Evolutionary conservation across 495 filamentous ascomycete genomes (phyloP).

Genomic region (Penicilliopsis zonata): DNA sequence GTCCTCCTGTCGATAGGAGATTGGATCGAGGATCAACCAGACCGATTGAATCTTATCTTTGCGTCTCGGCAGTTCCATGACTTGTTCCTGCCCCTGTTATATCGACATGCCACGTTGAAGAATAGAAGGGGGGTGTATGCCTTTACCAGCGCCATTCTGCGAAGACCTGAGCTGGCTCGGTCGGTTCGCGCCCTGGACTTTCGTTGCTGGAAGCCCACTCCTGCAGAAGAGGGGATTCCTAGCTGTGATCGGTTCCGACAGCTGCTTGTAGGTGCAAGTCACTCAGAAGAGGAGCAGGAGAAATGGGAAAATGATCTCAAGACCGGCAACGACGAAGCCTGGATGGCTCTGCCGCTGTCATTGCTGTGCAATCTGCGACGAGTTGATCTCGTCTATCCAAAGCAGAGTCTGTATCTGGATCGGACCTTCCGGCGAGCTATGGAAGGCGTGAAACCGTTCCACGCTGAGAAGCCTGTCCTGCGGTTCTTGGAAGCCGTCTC

Average conservation of each 20-base stretch:
- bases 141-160: conserved; percentile 12
- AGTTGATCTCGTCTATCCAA: conserved; percentile 13
- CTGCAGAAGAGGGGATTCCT: conserved; percentile 3
- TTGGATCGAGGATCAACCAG: conserved; percentile 12
- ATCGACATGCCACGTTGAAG: conserved; percentile 10
- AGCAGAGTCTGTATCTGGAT: conserved; percentile 9
- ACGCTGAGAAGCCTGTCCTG: conserved; percentile 7
- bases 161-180: conserved; percentile 13
- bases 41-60: conserved; percentile 22
- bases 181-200: conserved; percentile 15
- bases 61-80: conserved; percentile 18
- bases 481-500: conserved; percentile 11
- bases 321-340: conserved; percentile 14
- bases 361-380: conserved; percentile 15
- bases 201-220: not conserved
- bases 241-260: conserved; percentile 2
- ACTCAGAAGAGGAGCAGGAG: conserved; percentile 10
- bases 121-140: conserved; percentile 9
- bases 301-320: conserved; percentile 16
- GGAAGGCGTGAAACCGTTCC: conserved; percentile 9
- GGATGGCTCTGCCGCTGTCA: conserved; percentile 18
- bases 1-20: conserved; percentile 21
- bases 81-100: conserved; percentile 17
- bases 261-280: conserved; percentile 6
- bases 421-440: conserved; percentile 12